Base-by-base conservation (phyloP, 2,329 filamentous ascomycete species). In the Ceratocystis destructans region DNA sequence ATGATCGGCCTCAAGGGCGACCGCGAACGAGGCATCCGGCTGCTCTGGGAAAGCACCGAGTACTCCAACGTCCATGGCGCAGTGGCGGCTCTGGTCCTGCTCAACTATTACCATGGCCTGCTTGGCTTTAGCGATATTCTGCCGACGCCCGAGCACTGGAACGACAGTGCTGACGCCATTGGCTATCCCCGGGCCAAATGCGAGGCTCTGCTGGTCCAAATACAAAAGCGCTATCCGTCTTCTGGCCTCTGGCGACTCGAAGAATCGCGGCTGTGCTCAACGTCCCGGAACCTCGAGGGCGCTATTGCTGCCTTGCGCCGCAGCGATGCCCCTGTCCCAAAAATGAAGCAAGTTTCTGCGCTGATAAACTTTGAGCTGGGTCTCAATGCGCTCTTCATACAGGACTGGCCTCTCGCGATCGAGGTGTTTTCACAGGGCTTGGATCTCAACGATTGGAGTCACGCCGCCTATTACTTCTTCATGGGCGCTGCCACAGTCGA, bases 1-100 rank as follows among this genome's bases (percentile, higher is more conserved):
- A 87, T 97, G 53, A 88, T 96, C 37, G 94, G 94, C 0, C 97
- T 97, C 77, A 86, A 84, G 69, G 94, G 94, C 41, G 92, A 97
- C 73, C 87, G 92, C 55, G 85, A 90, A 69, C 82, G 87, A 48
- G 94, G 92, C 8, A 80, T 96, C 41, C 80, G 82, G 48, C 88
- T 96, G 83, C 83, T 99, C 3, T 99, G 94, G 94, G 86, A 89
- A 73, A 89, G 90, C 12, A 91, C 90, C 25, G 85, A 86, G 62
- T 94, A 92, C 73, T 77, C 86, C 69, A 96, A 96, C 74, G 83
- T 97, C 72, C 95, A 96, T 72, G 93, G 92, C n/a, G 93, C 89
- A 5, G 87, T 97, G 73, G 87, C 92, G 0, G 90, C 87, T 0
- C 80, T 97, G 50, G 83, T 90, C 31, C 78, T 96, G 0, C 80